Evolutionary conservation across 2,329 filamentous ascomycete genomes (phyloP).

Genomic region (Neonectria faginata): DNA sequence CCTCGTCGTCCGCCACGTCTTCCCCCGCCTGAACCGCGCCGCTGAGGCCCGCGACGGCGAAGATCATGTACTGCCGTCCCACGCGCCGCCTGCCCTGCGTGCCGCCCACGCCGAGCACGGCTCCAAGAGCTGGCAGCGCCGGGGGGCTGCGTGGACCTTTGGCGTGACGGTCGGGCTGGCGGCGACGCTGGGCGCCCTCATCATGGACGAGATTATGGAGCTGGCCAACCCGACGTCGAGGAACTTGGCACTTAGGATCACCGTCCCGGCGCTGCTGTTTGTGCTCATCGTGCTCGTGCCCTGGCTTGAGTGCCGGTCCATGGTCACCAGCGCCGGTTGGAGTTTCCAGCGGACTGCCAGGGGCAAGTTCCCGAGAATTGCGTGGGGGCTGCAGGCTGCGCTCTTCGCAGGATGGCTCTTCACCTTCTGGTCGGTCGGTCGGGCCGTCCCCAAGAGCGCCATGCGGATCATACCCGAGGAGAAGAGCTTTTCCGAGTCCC

Average conservation of each 20-base stretch:
- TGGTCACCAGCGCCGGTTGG: constrained; percentile 69
- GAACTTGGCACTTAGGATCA: constrained; percentile 74
- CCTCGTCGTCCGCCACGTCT: constrained; percentile 75
- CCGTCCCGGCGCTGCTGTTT: constrained; percentile 77
- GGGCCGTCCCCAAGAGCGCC: constrained; percentile 64
- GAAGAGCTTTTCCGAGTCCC: constrained; percentile 50
- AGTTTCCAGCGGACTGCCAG: constrained; percentile 69
- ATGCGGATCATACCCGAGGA: constrained; percentile 42
- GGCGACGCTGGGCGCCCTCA: constrained; percentile 81
- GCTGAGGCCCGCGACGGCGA: constrained; percentile 65
- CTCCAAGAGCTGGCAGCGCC: constrained; percentile 62
- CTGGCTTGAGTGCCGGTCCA: constrained; percentile 79
- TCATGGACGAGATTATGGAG: constrained; percentile 86
- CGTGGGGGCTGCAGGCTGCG: constrained; percentile 72
- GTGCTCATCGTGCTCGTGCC: constrained; percentile 81
- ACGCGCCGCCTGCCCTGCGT: constrained; percentile 69
- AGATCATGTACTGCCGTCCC: constrained; percentile 71
- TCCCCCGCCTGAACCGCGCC: constrained; percentile 75
- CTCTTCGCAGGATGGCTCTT: constrained; percentile 77
- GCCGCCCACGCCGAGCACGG: constrained; percentile 70
- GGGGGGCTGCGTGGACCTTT: constrained; percentile 74
- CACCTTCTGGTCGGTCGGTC: constrained; percentile 81
- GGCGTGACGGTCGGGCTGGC: constrained; percentile 82
- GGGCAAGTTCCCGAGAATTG: constrained; percentile 67
- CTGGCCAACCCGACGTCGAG: constrained; percentile 76